phyloP scores from a whole-genome alignment of 176 grass and related monocot species.

The Bromus sterilis region DNA sequence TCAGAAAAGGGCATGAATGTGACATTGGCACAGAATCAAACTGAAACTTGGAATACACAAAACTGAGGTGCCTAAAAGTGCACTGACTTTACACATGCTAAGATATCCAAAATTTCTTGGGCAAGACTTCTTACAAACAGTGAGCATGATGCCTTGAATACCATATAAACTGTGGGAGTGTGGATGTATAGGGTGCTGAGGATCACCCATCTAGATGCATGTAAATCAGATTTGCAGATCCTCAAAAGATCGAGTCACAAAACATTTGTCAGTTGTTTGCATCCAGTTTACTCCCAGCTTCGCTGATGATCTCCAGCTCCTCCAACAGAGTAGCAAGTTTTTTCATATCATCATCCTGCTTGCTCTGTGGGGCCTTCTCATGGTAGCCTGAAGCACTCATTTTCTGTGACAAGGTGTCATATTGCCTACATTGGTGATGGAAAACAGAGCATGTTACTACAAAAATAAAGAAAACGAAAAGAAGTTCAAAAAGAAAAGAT shows the following conservation, averaged over 20 bases:
- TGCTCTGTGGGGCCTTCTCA: conserved; percentile 57
- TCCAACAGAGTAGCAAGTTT: conserved; percentile 35
- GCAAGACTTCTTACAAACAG: not conserved
- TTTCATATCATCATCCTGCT: conserved; percentile 56
- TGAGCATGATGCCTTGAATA: not conserved
- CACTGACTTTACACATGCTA: not conserved
- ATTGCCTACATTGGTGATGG: conserved; percentile 28
- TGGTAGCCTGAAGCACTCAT: conserved; percentile 42
- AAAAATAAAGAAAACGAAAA: not conserved
- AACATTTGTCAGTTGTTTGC: not conserved
- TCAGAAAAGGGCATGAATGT: not conserved
- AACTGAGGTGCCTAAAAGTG: not conserved
- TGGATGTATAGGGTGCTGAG: not conserved
- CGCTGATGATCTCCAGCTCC: conserved; percentile 45
- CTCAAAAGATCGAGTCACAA: not conserved
- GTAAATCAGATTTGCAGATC: not conserved
- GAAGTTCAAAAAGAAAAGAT: not conserved
- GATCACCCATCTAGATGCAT: not conserved
- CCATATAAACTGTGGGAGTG: not conserved
- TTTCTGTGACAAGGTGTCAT: conserved; percentile 38
- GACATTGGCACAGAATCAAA: not conserved
- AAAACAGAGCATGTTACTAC: not conserved
- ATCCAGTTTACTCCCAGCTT: conserved; percentile 44
- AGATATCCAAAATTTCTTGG: not conserved
- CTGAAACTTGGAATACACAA: not conserved